phyloP scores from a whole-genome alignment of 1,284 basidiomycete species.

The Sanguinoderma infundibulare region DNA sequence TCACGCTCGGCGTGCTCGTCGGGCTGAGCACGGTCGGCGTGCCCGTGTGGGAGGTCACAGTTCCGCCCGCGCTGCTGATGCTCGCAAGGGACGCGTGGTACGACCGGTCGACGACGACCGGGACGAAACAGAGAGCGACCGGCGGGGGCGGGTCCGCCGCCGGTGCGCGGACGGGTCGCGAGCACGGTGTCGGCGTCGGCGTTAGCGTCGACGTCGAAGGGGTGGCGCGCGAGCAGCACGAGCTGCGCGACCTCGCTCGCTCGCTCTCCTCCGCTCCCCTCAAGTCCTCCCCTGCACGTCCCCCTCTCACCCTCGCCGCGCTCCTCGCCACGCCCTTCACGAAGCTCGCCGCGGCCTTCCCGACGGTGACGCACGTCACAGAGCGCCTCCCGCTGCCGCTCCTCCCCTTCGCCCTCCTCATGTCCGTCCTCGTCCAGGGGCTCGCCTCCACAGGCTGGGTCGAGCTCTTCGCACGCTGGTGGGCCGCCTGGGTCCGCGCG shows the following conservation, averaged over 20 bases:
- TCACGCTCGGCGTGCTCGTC: conserved; percentile 60
- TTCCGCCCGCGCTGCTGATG: conserved; percentile 79
- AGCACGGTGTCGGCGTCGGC: neutral
- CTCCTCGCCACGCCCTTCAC: neutral
- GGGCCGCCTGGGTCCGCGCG: conserved; percentile 51
- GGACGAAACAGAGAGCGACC: neutral
- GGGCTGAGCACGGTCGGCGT: conserved; percentile 52
- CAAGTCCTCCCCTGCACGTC: neutral
- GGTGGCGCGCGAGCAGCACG: neutral
- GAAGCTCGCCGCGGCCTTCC: conserved; percentile 53
- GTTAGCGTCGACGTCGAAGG: neutral
- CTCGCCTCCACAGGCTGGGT: conserved; percentile 92
- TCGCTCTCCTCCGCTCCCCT: neutral
- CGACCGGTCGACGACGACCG: conserved; percentile 33
- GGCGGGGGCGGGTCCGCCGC: neutral
- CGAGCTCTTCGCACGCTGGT: conserved; percentile 81
- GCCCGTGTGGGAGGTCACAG: conserved; percentile 80
- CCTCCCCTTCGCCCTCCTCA: conserved; percentile 92
- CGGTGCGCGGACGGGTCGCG: neutral
- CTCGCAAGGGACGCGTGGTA: conserved; percentile 36
- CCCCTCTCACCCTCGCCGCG: neutral
- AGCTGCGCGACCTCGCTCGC: conserved; percentile 15
- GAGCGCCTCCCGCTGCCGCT: conserved; percentile 81
- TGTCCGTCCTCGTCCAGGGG: conserved; percentile 94
- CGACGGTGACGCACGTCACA: conserved; percentile 74